Evolutionary conservation across 805 yeast genomes (phyloP), one percentile per base, ranked within the genome.

Genomic region (Groenewaldozyma salmanticensis): DNA sequence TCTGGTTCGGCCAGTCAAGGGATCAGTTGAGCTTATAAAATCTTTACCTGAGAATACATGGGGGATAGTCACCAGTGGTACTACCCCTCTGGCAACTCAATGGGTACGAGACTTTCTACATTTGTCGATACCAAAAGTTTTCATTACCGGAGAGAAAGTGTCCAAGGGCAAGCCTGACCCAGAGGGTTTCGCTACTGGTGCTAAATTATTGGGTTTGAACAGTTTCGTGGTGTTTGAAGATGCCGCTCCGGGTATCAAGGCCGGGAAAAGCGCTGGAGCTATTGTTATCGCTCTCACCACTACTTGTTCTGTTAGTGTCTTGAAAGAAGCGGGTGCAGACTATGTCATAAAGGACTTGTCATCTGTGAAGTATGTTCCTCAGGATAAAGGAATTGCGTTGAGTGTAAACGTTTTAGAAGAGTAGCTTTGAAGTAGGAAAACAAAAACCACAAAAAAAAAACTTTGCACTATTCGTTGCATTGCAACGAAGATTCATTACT

Each of bases 41-140:
- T 35, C 46, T 16, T 48, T 50, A 24, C 55, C 66, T 67, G 57
- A 76, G 77, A 13, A 27, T 24, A 47, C 31, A 64, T 83, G 94
- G 84, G 87, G 87, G 42, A 79, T 83, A 54, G 92, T 85, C 47
- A 83, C 94, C 21, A 77, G 85, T 37, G 94, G 92, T 52, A 78
- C 86, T 43, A 67, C 71, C 50, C 77, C 73, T 29, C 70, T 83
- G 66, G 94, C 92, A 42, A 67, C 75, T 53, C 72, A 77, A 52
- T 84, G 92, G 88, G 71, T 80, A 58, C 70, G 71, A 33, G 61
- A 67, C 37, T 67, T 69, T 43, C 66, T 68, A 60, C 70, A 71
- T 33, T 62, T 67, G 37, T 66, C 70, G 43, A 66, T 68, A 60
- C 94, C 94, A 37, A 75, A 79, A 50, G 71, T 76, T 36, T 83